phyloP scores from a whole-genome alignment of 1,284 basidiomycete species.

The Salmacisia buchloeana region DNA sequence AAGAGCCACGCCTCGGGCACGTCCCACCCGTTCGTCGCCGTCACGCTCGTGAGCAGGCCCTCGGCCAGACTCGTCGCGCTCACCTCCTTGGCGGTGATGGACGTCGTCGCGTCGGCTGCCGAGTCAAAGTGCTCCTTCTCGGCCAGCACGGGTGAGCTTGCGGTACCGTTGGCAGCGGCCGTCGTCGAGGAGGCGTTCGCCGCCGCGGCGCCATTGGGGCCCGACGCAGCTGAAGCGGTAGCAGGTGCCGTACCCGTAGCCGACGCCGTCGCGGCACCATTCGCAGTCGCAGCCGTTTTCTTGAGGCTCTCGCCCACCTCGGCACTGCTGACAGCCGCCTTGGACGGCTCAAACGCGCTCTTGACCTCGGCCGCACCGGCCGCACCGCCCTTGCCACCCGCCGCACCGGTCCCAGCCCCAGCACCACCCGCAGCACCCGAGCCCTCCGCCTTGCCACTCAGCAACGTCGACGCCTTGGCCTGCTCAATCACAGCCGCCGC shows the following conservation, averaged over 20 bases:
- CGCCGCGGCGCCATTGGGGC: neutral
- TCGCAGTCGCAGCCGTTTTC: neutral
- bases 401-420: too few relatives aligned
- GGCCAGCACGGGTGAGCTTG: too few relatives aligned
- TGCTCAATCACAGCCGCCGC: slow-evolving; percentile 3
- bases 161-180: neutral
- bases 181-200: neutral
- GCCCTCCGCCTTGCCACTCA: neutral
- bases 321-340: slow-evolving; percentile 2
- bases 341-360: neutral
- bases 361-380: neutral
- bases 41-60: slow-evolving; percentile 36
- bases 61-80: slow-evolving; percentile 41
- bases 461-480: neutral
- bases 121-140: slow-evolving; percentile 14
- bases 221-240: too few relatives aligned
- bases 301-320: slow-evolving; percentile 7
- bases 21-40: slow-evolving; percentile 35
- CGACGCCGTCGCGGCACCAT: neutral
- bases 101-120: slow-evolving; percentile 24
- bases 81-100: slow-evolving; percentile 25
- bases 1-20: slow-evolving; percentile 45
- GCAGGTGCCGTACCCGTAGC: too few relatives aligned
- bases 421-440: too few relatives aligned
- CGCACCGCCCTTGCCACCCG: neutral